Base-by-base conservation (phyloP, 176 grass and related monocot genomes). In the Tillandsia leiboldiana region DNA sequence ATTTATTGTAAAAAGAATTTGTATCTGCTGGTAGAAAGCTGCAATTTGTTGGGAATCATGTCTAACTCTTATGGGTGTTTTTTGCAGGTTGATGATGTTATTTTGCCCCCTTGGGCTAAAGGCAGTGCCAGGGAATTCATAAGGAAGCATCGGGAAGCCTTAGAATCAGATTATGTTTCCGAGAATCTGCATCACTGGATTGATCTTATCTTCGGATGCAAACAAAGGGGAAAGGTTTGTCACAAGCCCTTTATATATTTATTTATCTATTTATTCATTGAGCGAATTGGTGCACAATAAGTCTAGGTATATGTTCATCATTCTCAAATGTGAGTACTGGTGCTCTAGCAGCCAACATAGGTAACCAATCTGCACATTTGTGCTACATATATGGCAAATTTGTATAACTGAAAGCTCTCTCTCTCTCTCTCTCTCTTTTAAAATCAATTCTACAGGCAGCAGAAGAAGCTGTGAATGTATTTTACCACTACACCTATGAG, bases 141-240 rank as follows among this genome's bases (percentile, higher is more conserved):
- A 67, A 85, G 70, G 77, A 99, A 90, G 72, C 94, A 99, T 70
- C 94, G 94, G 59, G 89, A 99, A 83, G 94, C 94, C 54, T 63
- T 99, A 82, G 94, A 99, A 73, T 99, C 90, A 66, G 89, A 99
- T 71, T 99, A 87, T 69, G 84, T 99, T 49, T 99, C 94, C 66
- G 94, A 99, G 69, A 99, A 99, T 88, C 80, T 99, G 59, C 94
- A 99, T 74, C 94, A 90, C 56, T 99, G 94, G 94, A 99, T 93
- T 53, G 89, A 99, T 80, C 82, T 99, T 71, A 99, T 99, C 77
- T 99, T 99, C 86, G 94, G 94, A 68, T 83, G 88, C 84, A 93
- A 86, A 70, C 94, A 99, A 77, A 83, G 94, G 63, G 94, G 94
- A 77, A 99, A 99, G 89, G 94, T 93, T 74, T 63, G 75, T 59